These are phyloP conservation scores for Halteria grandinella DNA, from an alignment of 73 alveolate species.

Conservation along the genomic window DNA sequence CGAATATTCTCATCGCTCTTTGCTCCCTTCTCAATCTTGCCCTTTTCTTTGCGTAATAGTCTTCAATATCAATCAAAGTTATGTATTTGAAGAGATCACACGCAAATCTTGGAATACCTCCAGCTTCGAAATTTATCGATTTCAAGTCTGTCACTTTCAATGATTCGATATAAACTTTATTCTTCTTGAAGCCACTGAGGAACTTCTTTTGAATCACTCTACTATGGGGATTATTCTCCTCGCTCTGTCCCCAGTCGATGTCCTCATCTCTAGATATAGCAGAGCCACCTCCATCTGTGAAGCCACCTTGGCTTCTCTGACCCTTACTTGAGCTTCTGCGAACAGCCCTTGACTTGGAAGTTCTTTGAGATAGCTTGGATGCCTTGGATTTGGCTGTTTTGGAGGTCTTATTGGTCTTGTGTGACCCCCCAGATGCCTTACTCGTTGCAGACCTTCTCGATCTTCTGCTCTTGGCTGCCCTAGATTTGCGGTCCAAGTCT, in stretches of 20 bases:
- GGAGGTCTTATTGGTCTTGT: slow-evolving; percentile 28
- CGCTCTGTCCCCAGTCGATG: no score
- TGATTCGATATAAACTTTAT: slow-evolving; percentile 30
- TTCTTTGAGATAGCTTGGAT: slow-evolving; percentile 10
- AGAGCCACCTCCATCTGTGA: slow-evolving; percentile 7
- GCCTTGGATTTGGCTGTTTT: slow-evolving; percentile 3
- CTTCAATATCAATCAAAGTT: slow-evolving; percentile 18
- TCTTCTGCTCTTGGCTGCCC: not conserved
- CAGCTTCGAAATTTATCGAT: not conserved
- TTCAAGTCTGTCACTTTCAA: slow-evolving; percentile 9
- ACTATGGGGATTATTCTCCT: slow-evolving; percentile 34
- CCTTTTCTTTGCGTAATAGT: not conserved
- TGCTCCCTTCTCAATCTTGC: not conserved
- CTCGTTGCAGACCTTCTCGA: not conserved
- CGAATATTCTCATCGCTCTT: not conserved
- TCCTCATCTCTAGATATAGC: no score
- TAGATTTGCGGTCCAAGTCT: not conserved
- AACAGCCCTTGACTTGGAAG: slow-evolving; percentile 3
- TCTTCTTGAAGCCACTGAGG: slow-evolving; percentile 23
- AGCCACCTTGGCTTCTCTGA: slow-evolving; percentile 22
- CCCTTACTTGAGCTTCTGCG: not conserved
- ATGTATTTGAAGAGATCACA: slow-evolving; percentile 28
- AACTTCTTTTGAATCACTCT: slow-evolving; percentile 16
- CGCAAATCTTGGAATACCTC: slow-evolving; percentile 30
- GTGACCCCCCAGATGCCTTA: not conserved